Evolutionary conservation across 2,329 filamentous ascomycete genomes (phyloP), one percentile per base, ranked within the genome.

Genomic region (Canariomyces notabilis): DNA sequence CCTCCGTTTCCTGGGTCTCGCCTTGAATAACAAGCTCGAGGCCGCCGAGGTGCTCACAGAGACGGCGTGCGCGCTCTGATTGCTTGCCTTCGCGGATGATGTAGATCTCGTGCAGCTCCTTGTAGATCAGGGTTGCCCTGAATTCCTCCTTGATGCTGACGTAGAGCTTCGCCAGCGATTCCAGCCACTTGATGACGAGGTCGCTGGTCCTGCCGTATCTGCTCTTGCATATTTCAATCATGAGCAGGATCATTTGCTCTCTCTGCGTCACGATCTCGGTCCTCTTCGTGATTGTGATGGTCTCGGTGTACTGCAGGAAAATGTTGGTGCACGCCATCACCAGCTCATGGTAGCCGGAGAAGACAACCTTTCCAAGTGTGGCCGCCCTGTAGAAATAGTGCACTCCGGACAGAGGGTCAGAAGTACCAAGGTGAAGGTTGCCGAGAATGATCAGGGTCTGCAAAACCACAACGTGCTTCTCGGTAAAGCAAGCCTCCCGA

Each of bases 391-490:
- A 68, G 37, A 67, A 67, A 50, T 59, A 67, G 21, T 59, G 59
- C 2, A 66, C 59, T 3, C 60, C 63, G 9, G 45, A 51, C 1
- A 54, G 44, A 5, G 53, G 39, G 6, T 62, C 59, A 0, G 56
- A 57, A 18, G 56, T 47, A 1, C 50, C 44, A 18, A 58, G 52
- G 11, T 68, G 63, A 0, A 67, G 52, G 19, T 59, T 60, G 8
- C 64, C 66, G 19, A 70, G 58, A 5, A 61, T 59, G 26, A 69
- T 63, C 22, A 69, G 52, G 5, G 54, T 64, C 55, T 69, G 67
- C 5, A 69, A 53, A 0, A 68, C 65, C 0, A 59, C 53, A 5
- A 57, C 45, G 33, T 67, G 63, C 46, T 65, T 60, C 48, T 66
- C 60, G 4, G 63, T 64, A 20, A 69, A 66, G 41, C 63, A 65